Evolutionary conservation across 805 yeast genomes (phyloP).

Genomic region (Candida gorgasii): DNA sequence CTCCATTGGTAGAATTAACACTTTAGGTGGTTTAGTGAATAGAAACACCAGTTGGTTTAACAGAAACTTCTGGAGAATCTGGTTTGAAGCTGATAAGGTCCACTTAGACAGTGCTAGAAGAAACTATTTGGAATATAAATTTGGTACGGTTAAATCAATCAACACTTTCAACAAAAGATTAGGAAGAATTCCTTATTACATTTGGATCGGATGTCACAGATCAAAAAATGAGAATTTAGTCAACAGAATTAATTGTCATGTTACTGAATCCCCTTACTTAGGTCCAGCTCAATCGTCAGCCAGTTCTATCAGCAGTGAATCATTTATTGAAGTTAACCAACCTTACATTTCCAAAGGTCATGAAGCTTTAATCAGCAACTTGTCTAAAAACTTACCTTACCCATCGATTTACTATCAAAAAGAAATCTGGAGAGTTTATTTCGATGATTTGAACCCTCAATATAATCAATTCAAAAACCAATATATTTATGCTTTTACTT

Average conservation of each 20-base stretch:
- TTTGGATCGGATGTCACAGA: constrained; percentile 70
- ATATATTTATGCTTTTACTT: constrained; percentile 83
- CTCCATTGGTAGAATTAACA: constrained; percentile 65
- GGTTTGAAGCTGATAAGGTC: constrained; percentile 86
- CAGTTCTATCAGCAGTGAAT: not conserved
- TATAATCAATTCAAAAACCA: constrained; percentile 74
- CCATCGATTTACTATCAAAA: constrained; percentile 80
- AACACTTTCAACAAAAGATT: constrained; percentile 63
- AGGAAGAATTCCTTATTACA: constrained; percentile 79
- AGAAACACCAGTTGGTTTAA: constrained; percentile 76
- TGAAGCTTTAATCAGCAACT: constrained; percentile 69
- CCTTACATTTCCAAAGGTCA: constrained; percentile 60
- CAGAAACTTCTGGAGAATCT: constrained; percentile 80
- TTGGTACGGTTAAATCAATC: constrained; percentile 77
- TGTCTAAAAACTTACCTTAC: constrained; percentile 66
- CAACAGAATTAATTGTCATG: constrained; percentile 69
- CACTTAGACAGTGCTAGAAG: constrained; percentile 78
- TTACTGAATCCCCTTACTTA: constrained; percentile 79
- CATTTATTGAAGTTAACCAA: constrained; percentile 16
- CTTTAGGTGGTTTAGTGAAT: constrained; percentile 70
- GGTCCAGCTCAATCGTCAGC: constrained; percentile 48
- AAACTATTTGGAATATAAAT: constrained; percentile 77
- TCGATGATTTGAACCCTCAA: constrained; percentile 66
- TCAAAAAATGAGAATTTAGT: constrained; percentile 41
- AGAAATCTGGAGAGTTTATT: constrained; percentile 78